Base-by-base conservation (phyloP, 495 filamentous ascomycete species). In the Tuber microsphaerosporum region DNA sequence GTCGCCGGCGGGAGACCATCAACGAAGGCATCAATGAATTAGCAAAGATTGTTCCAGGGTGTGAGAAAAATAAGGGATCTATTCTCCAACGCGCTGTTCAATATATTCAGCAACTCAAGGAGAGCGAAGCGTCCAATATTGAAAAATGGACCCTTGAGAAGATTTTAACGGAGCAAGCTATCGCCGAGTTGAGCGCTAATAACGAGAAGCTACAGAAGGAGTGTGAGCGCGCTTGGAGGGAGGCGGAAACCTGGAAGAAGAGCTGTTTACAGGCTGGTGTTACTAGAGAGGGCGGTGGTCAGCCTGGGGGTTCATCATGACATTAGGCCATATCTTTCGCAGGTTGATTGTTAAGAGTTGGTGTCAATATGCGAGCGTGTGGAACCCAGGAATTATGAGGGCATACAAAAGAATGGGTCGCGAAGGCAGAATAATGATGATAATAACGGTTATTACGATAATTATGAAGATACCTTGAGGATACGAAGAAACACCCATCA, bases 1-100 rank as follows among this genome's bases (percentile, higher is more conserved):
- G 95, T 73, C 94, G 95, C 70, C 95, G 95, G 51, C 93, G 95
- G 76, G 95, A 99, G 84, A 97, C 96, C 7, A 99, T 99, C 84
- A 99, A 99, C 83, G 95, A 99, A 85, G 95, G 95, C 71, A 99
- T 99, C 82, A 98, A 97, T 81, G 94, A 99, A 85, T 90, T 99
- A 61, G 92, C 96, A 72, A 97, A 97, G 84, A 94, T 99, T 73
- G 95, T 99, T 0, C 95, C 95, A 4, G 94, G 94, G 48, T 99
- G 95, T 82, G 95, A 99, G 84, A 99, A 98, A 87, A 99, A 99
- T 85, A 99, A 99, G 84, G 95, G 95, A 7, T 95, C 94, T 2
- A 97, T 99, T 74, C 86, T 99, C 48, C 93, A 97, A 82, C 92
- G 95, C 14, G 94, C 95, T 1, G 94, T 97, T 34, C 88, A 92